Evolutionary conservation across 371 early-diverging fungal genomes (phyloP).

Genomic region (Syncephalastrum sp.): DNA sequence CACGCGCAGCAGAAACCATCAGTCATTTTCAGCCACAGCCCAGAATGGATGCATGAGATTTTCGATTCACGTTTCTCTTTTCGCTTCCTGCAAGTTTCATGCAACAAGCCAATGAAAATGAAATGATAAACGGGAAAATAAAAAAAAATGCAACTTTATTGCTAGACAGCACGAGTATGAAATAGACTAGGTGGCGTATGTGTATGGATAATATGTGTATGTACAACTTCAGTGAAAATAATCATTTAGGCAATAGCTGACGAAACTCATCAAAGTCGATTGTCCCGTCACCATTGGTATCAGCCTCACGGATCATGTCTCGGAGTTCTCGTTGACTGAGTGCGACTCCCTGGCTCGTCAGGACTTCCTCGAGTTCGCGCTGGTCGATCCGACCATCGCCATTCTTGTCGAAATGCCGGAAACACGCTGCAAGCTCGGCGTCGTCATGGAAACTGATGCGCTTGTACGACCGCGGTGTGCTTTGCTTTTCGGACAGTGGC

Average conservation of each 20-base stretch:
- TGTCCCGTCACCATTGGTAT: conserved; percentile 72
- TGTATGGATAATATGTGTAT: too few relatives aligned
- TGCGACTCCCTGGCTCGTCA: conserved; percentile 63
- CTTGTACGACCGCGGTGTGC: conserved; percentile 1
- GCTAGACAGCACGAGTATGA: too few relatives aligned
- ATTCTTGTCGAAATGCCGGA: conserved; percentile 74
- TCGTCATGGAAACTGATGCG: conserved; percentile 41
- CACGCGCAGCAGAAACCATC: too few relatives aligned
- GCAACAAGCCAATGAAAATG: too few relatives aligned
- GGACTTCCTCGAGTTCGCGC: conserved; percentile 69
- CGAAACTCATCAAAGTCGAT: conserved; percentile 62
- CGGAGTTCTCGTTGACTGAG: conserved; percentile 72
- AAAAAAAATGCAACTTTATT: too few relatives aligned
- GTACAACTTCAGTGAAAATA: too few relatives aligned
- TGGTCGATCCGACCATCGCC: conserved; percentile 70
- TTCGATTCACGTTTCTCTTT: too few relatives aligned
- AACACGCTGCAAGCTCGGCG: conserved; percentile 66
- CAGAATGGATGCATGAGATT: too few relatives aligned
- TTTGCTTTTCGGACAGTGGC: background rate
- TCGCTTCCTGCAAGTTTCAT: too few relatives aligned
- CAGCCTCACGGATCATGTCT: conserved; percentile 83
- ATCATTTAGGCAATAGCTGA: conserved; percentile 43
- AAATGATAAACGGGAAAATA: too few relatives aligned
- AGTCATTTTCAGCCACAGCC: too few relatives aligned
- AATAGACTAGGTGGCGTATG: too few relatives aligned